Evolutionary conservation across 805 yeast genomes (phyloP).

Genomic region (Hanseniaspora thailandica): DNA sequence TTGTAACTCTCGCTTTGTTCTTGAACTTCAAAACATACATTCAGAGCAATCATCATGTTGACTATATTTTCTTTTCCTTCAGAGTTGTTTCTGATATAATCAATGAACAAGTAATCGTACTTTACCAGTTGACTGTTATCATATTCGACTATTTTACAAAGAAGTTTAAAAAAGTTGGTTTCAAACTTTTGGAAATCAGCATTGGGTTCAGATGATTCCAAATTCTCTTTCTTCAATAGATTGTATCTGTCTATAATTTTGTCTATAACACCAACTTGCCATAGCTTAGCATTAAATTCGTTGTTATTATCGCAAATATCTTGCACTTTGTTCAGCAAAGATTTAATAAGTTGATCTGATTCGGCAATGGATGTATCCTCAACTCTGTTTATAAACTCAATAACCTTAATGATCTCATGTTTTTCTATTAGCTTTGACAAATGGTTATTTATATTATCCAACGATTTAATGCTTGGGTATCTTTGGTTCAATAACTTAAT

Average conservation of each 20-base stretch:
- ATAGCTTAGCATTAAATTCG: background rate
- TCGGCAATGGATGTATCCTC: conserved; percentile 5
- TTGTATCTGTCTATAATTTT: conserved; percentile 7
- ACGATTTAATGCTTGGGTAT: background rate
- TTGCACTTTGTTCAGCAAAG: background rate
- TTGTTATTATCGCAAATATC: background rate
- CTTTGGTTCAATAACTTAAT: conserved; percentile 8
- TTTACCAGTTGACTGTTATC: background rate
- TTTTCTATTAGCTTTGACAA: background rate
- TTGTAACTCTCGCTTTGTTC: background rate
- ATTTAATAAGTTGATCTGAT: background rate
- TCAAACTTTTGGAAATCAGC: conserved; percentile 6
- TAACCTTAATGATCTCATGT: conserved; percentile 1
- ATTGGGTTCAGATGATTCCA: background rate
- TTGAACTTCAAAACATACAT: background rate
- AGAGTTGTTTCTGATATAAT: conserved; percentile 4
- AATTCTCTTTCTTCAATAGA: background rate
- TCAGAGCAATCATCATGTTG: conserved; percentile 6
- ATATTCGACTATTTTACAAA: background rate
- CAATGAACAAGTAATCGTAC: conserved; percentile 1
- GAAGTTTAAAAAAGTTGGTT: background rate
- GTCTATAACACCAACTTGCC: conserved; percentile 11
- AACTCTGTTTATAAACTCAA: conserved; percentile 11
- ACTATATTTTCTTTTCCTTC: conserved; percentile 6
- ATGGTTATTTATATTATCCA: background rate